Evolutionary conservation across 441 rosid genomes (phyloP).

Genomic region (Eutrema salsugineum): DNA sequence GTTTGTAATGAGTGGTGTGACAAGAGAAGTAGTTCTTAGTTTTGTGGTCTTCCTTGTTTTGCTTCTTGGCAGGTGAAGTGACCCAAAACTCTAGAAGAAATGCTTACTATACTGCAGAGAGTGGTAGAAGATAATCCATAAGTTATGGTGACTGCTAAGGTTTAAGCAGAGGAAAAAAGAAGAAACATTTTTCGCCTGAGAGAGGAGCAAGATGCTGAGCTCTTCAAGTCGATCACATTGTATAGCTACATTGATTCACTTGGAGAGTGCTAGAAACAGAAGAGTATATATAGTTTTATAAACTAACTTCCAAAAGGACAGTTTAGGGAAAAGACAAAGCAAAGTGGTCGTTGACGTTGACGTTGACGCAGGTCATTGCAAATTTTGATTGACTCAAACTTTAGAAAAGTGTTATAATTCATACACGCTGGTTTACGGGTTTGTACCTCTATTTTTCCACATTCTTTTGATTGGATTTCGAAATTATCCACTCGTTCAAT

Average conservation of each 20-base stretch:
- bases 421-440: too few relatives aligned
- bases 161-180: constrained; percentile 95
- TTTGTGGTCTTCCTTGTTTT: constrained; percentile 9
- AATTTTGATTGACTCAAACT: constrained; percentile 29
- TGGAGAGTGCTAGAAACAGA: too few relatives aligned
- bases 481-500: too few relatives aligned
- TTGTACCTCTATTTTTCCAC: too few relatives aligned
- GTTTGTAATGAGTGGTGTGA: background rate
- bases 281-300: too few relatives aligned
- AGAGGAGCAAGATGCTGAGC: constrained; percentile 99
- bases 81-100: constrained; percentile 80
- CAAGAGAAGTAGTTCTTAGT: background rate
- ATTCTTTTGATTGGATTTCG: too few relatives aligned
- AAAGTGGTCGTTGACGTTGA: constrained; percentile 42
- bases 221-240: constrained; percentile 80
- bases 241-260: too few relatives aligned
- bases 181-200: constrained; percentile 70
- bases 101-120: constrained; percentile 70
- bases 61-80: constrained; percentile 72
- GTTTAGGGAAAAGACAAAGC: too few relatives aligned
- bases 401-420: too few relatives aligned
- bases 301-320: too few relatives aligned
- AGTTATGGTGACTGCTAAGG: constrained; percentile 76
- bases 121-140: constrained; percentile 92
- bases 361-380: constrained; percentile 50